Evolutionary conservation across 306 rosid species (phyloP).

Genomic region (Gastrolobium bilobum): DNA sequence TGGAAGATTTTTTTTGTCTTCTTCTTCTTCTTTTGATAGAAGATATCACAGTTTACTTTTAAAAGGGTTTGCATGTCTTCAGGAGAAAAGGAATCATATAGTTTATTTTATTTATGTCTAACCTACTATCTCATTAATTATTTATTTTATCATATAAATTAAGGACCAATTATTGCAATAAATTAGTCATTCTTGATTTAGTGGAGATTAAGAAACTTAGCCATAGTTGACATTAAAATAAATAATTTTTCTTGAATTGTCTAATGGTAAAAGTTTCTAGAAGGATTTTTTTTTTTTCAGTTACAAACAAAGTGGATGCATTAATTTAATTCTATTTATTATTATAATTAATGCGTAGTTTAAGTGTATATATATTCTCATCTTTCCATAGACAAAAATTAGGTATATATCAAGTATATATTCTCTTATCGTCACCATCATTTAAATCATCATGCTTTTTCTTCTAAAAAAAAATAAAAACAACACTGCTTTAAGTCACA

Average conservation of each 20-base stretch:
- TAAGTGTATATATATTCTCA: too few relatives aligned
- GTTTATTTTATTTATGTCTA: slow-evolving; percentile 4
- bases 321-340: neutral
- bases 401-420: too few relatives aligned
- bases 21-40: neutral
- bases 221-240: slow-evolving; percentile 42
- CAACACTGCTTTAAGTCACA: too few relatives aligned
- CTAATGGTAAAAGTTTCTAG: slow-evolving; percentile 34
- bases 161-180: slow-evolving; percentile 36
- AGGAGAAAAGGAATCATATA: slow-evolving; percentile 38
- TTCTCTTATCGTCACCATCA: too few relatives aligned
- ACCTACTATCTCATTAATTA: neutral
- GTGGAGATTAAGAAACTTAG: slow-evolving; percentile 36
- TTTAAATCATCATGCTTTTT: too few relatives aligned
- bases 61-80: slow-evolving; percentile 48
- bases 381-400: too few relatives aligned
- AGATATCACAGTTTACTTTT: slow-evolving; percentile 34
- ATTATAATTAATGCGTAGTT: too few relatives aligned
- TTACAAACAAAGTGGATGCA: neutral
- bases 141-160: neutral
- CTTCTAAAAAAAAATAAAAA: too few relatives aligned
- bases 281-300: neutral
- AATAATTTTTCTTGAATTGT: neutral
- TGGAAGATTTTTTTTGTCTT: neutral
- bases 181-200: neutral